Evolutionary conservation across 2,329 filamentous ascomycete species (phyloP), one percentile per base, ranked within the genome.

Genomic region (Pezicula rhizophila): DNA sequence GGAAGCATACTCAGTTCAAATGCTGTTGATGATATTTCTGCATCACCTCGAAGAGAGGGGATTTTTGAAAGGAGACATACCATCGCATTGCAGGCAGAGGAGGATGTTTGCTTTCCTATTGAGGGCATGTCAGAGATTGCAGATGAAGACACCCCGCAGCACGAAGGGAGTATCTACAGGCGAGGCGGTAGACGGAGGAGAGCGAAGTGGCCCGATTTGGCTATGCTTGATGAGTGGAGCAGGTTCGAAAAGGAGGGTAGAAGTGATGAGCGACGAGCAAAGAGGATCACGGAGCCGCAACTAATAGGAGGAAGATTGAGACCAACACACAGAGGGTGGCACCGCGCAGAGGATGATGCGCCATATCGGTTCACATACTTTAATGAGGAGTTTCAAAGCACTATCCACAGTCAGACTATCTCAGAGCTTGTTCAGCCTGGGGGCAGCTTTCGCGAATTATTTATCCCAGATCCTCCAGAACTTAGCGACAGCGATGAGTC

Each of bases 341-440:
- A 89, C 65, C 80, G 86, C 35, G 83, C 88, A 46, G 88, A 93
- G 55, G 91, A 96, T 52, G 92, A 96, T 56, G 82, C 85, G 0
- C 93, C 93, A 0, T 97, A 95, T 66, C 81, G 93, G 23, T 99
- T 96, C 66, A 97, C 93, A 0, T 99, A 99, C 67, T 99, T 99
- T 76, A 97, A 97, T 66, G 93, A 97, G 64, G 89, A 96, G 54
- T 89, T 97, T 48, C 86, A 89, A 60, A 95, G 88, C 66, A 99
- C 93, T 0, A 95, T 99, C 53, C 93, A 99, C 67, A 93, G 90
- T 52, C 89, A 95, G 67, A 93, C 87, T 0, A 96, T 99, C 49
- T 95, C 90, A 2, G 93, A 96, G 65, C 77, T 99, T 17, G 79
- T 95, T 8, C 90, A 96, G 57, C 84, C 88, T 0, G 93, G 89